Evolutionary conservation across 495 filamentous ascomycete species (phyloP).

Genomic region (Aspergillus funiculosus): DNA sequence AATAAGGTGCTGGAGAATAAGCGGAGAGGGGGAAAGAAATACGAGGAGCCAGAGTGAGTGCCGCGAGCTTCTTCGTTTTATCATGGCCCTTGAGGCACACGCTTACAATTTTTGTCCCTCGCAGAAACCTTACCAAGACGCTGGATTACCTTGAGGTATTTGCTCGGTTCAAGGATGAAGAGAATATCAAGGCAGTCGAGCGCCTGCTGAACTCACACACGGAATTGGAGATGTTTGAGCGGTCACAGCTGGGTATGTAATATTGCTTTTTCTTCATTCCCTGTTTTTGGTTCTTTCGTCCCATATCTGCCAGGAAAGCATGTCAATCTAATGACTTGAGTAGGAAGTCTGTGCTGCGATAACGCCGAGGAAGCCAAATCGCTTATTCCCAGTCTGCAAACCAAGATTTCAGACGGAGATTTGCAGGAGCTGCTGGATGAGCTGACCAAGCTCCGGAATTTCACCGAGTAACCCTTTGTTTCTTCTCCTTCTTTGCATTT

Average conservation of each 20-base stretch:
- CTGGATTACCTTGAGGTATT: slow-evolving; percentile 88
- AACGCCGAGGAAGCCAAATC: slow-evolving; percentile 93
- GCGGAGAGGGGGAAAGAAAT: slow-evolving; percentile 41
- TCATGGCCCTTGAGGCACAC: no score
- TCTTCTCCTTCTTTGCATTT: not conserved
- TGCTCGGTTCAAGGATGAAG: slow-evolving; percentile 88
- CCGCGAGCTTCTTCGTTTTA: not conserved
- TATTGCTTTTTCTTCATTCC: not conserved
- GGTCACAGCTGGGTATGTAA: slow-evolving; percentile 77
- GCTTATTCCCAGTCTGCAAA: slow-evolving; percentile 79
- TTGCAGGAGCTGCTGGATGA: slow-evolving; percentile 84
- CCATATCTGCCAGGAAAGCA: not conserved
- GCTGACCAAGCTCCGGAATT: slow-evolving; percentile 70
- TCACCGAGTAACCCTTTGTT: slow-evolving; percentile 36
- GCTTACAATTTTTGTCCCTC: slow-evolving; percentile 5
- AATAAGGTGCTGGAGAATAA: slow-evolving; percentile 72
- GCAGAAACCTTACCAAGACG: slow-evolving; percentile 68
- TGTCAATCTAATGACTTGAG: not conserved
- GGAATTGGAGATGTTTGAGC: slow-evolving; percentile 84
- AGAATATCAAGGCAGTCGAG: slow-evolving; percentile 90
- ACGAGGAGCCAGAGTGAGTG: slow-evolving; percentile 48
- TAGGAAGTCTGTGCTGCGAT: slow-evolving; percentile 87
- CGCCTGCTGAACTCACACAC: slow-evolving; percentile 67
- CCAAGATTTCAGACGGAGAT: slow-evolving; percentile 84
- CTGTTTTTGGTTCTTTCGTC: slow-evolving; percentile 5